Evolutionary conservation across 2,329 filamentous ascomycete species (phyloP).

Genomic region (Endothia cerciana): DNA sequence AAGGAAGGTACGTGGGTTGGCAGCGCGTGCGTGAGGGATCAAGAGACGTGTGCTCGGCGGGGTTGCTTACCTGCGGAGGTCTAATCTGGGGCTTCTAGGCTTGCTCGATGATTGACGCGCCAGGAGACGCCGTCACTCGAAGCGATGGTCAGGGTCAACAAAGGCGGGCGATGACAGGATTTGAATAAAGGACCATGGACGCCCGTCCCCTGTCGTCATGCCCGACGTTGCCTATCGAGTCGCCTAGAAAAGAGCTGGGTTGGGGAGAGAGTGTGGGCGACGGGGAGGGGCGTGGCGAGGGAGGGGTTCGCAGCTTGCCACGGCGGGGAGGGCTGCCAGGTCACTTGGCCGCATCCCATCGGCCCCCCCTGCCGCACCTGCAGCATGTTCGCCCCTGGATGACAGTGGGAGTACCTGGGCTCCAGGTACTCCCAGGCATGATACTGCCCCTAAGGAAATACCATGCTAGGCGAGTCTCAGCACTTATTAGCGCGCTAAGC

Average conservation of each 20-base stretch:
- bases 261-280: background rate
- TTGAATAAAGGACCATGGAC: background rate
- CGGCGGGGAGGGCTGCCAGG: background rate
- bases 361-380: background rate
- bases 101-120: background rate
- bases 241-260: background rate
- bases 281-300: background rate
- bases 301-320: background rate
- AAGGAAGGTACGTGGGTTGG: background rate
- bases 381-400: background rate
- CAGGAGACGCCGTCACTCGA: background rate
- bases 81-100: background rate
- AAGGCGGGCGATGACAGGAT: background rate
- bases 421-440: too few relatives aligned
- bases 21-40: background rate
- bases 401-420: too few relatives aligned
- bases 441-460: too few relatives aligned
- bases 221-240: background rate
- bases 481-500: background rate
- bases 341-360: too few relatives aligned
- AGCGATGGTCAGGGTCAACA: background rate
- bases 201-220: slow-evolving; percentile 7
- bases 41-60: slow-evolving; percentile 9
- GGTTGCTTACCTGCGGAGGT: slow-evolving; percentile 2
- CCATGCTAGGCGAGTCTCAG: too few relatives aligned